Conservation (phyloP, 345 rosid genomes). For the Abelmoschus esculentus region DNA sequence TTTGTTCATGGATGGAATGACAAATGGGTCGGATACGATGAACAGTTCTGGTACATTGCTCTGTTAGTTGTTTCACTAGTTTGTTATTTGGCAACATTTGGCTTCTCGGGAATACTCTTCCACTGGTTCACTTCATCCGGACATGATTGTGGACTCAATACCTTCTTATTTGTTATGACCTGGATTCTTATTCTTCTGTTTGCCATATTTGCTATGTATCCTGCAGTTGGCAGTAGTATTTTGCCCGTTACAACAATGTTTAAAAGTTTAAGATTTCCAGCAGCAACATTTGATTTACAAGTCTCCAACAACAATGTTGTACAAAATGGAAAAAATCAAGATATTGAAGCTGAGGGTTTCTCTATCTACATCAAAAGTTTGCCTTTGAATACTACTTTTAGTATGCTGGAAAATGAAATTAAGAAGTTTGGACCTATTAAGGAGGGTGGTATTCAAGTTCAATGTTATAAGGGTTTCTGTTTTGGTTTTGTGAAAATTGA, state of each 20-base stretch:
- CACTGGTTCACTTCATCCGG: neutral
- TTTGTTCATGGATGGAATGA: slow-evolving; percentile 99
- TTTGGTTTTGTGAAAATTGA: too few species aligned
- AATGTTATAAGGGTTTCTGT: too few species aligned
- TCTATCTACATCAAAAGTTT: too few species aligned
- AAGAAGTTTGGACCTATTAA: too few species aligned
- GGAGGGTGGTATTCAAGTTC: too few species aligned
- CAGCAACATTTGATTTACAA: too few species aligned
- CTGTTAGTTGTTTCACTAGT: slow-evolving; percentile 75
- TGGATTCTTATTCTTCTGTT: slow-evolving; percentile 62
- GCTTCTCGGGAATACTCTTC: neutral
- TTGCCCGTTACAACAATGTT: slow-evolving; percentile 29
- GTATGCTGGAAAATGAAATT: too few species aligned
- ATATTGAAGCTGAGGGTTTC: too few species aligned
- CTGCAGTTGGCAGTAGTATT: slow-evolving; percentile 85
- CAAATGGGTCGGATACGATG: slow-evolving; percentile 92
- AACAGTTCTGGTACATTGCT: slow-evolving; percentile 93
- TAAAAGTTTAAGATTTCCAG: too few species aligned
- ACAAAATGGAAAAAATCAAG: too few species aligned
- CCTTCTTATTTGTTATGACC: slow-evolving; percentile 69
- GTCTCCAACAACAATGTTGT: too few species aligned
- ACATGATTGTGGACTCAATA: slow-evolving; percentile 84
- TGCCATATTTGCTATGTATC: slow-evolving; percentile 80
- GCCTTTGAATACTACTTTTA: too few species aligned
- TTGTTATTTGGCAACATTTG: slow-evolving; percentile 23